A percentile compares a stretch with the other conserved stretches of the same genome.
Conservation (phyloP, 768 basidiomycete genomes). For the Termitomyces sp. region DNA sequence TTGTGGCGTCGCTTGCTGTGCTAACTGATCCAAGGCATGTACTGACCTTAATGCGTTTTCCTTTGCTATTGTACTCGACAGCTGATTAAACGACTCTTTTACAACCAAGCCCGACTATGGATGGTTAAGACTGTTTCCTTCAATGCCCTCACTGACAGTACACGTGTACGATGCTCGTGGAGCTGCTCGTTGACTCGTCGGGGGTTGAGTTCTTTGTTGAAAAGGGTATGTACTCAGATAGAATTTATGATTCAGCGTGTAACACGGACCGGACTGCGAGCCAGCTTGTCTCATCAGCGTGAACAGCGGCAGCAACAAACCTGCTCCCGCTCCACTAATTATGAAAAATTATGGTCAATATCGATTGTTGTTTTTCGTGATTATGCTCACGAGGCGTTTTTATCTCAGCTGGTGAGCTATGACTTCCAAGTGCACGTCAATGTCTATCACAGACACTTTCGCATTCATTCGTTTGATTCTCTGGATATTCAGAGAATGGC, state of each 20-base stretch:
- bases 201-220: neutral
- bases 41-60: neutral
- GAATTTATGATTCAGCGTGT: neutral
- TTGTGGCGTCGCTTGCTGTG: constrained; percentile 9
- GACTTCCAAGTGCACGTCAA: neutral
- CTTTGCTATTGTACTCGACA: no score
- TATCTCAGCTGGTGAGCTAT: neutral
- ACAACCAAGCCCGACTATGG: no score
- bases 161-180: no score
- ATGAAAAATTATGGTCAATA: neutral
- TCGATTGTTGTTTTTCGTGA: neutral
- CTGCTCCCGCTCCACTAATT: no score
- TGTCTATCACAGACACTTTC: no score
- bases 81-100: neutral
- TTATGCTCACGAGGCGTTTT: neutral
- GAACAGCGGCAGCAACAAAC: neutral
- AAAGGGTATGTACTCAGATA: neutral
- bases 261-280: neutral
- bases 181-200: neutral
- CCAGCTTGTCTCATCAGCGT: neutral
- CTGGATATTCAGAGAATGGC: neutral
- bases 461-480: neutral
- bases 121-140: neutral
- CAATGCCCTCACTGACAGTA: neutral
- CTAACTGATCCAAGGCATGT: neutral